Evolutionary conservation across 2,329 filamentous ascomycete species (phyloP).

Genomic region (Phialophora verrucosa): DNA sequence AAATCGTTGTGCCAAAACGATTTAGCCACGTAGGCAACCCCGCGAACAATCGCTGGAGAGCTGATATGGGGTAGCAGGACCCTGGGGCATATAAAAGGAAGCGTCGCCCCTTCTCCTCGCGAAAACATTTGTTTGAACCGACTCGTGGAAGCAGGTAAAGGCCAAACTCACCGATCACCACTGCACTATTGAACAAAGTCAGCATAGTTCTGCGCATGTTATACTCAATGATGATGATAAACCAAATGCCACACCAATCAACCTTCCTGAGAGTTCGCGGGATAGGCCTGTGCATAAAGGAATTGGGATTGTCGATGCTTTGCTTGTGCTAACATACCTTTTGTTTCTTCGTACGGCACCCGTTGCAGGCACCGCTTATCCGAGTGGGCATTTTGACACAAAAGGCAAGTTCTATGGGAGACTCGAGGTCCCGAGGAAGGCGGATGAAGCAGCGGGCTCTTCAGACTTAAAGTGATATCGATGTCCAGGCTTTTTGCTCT

Average conservation of each 20-base stretch:
- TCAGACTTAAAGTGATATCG: slow-evolving; percentile 17
- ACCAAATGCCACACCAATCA: background rate
- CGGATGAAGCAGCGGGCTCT: slow-evolving; percentile 1
- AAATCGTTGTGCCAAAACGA: slow-evolving; percentile 23
- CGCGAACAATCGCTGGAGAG: slow-evolving; percentile 20
- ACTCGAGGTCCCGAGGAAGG: background rate
- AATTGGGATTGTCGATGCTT: too few species aligned
- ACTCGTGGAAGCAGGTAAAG: background rate
- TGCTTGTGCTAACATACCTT: slow-evolving; percentile 43
- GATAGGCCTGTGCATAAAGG: background rate
- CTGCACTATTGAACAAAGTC: slow-evolving; percentile 44
- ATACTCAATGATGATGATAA: background rate
- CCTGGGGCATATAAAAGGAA: slow-evolving; percentile 22
- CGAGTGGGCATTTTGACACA: slow-evolving; percentile 43
- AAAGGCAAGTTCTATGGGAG: background rate
- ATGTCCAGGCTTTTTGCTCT: slow-evolving; percentile 7
- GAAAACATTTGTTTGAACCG: slow-evolving; percentile 1
- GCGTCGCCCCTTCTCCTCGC: background rate
- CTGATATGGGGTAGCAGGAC: slow-evolving; percentile 20
- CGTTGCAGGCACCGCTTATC: slow-evolving; percentile 50
- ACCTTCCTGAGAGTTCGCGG: background rate
- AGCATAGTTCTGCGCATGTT: slow-evolving; percentile 7
- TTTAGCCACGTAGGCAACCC: slow-evolving; percentile 12
- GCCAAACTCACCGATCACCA: slow-evolving; percentile 46
- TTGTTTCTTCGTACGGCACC: slow-evolving; percentile 51